Percentiles rank a stretch among this genome's conserved stretches.
These are phyloP conservation scores for Phlebiopsis flavidoalba DNA, from an alignment of 768 basidiomycete genomes.

Conservation along the genomic window DNA sequence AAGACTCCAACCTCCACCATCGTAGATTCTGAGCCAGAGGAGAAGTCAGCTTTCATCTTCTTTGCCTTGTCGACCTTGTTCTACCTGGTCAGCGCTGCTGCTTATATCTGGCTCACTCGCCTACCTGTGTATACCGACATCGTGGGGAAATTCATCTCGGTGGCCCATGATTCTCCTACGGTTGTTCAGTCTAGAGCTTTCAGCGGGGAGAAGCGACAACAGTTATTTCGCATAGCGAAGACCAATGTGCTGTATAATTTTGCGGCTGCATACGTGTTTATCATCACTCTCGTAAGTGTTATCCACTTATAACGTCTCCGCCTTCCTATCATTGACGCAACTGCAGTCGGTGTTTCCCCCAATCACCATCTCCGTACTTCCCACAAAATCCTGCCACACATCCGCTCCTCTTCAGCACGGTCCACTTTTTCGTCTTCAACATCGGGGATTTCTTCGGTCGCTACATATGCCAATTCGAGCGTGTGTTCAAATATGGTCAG, in stretches of 20 bases:
- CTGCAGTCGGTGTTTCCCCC: constrained; percentile 80
- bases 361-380: constrained; percentile 70
- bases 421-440: constrained; percentile 78
- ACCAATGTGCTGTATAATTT: constrained; percentile 67
- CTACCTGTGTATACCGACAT: constrained; percentile 56
- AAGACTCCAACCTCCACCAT: background rate
- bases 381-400: constrained; percentile 63
- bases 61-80: constrained; percentile 68
- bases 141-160: constrained; percentile 31
- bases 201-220: constrained; percentile 29
- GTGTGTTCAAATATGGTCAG: constrained; percentile 62
- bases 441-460: constrained; percentile 68
- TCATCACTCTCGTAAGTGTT: constrained; percentile 67
- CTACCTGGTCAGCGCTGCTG: constrained; percentile 46
- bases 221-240: constrained; percentile 50
- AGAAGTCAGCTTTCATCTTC: constrained; percentile 67
- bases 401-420: constrained; percentile 75
- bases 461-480: constrained; percentile 60
- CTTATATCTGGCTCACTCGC: constrained; percentile 52
- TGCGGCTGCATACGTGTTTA: constrained; percentile 70
- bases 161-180: background rate
- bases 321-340: constrained; percentile 4
- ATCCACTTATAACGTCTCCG: background rate
- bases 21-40: constrained; percentile 41
- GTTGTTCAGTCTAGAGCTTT: background rate